These are phyloP conservation scores for Sclerospora graminicola DNA, from an alignment of 352 stramenopile species.

Conservation along the genomic window DNA sequence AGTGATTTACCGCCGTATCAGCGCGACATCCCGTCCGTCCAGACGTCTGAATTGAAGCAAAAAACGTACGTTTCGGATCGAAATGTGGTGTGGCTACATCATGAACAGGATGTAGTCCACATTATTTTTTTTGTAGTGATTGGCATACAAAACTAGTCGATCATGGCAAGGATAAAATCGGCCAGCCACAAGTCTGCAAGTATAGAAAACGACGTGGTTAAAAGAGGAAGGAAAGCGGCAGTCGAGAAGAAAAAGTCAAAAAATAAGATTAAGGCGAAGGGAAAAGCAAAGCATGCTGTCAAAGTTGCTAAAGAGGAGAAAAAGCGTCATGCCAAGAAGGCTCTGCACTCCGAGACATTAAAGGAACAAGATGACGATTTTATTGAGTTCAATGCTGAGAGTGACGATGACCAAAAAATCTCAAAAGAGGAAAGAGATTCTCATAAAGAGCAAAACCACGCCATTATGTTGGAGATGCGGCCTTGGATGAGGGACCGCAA, in stretches of 20 bases:
- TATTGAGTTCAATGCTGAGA: constrained; percentile 28
- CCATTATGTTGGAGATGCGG: constrained; percentile 32
- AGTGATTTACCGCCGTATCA: constrained; percentile 5
- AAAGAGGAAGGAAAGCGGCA: constrained; percentile 16
- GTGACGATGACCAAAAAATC: constrained; percentile 3
- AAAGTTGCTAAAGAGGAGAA: constrained; percentile 46
- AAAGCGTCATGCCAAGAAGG: constrained; percentile 21
- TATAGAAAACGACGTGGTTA: constrained; percentile 22
- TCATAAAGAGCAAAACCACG: constrained; percentile 9
- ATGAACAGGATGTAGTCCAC: not conserved
- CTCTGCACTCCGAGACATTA: not conserved
- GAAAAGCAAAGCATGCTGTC: constrained; percentile 34
- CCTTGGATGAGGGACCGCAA: constrained; percentile 61
- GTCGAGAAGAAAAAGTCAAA: constrained; percentile 41
- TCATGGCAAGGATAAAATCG: constrained; percentile 43
- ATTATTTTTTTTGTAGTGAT: constrained; percentile 1
- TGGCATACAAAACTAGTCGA: no score
- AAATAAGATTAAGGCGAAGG: constrained; percentile 48
- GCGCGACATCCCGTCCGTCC: constrained; percentile 2
- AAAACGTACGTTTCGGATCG: constrained; percentile 8
- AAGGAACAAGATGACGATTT: constrained; percentile 31
- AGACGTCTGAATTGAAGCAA: not conserved
- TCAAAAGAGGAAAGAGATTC: constrained; percentile 5
- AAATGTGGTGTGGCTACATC: not conserved
- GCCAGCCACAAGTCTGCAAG: constrained; percentile 22